A percentile compares a stretch with the other conserved stretches of the same genome.
phyloP scores from a whole-genome alignment of 371 early-diverging fungal genomes.

The Smittium mucronatum region DNA sequence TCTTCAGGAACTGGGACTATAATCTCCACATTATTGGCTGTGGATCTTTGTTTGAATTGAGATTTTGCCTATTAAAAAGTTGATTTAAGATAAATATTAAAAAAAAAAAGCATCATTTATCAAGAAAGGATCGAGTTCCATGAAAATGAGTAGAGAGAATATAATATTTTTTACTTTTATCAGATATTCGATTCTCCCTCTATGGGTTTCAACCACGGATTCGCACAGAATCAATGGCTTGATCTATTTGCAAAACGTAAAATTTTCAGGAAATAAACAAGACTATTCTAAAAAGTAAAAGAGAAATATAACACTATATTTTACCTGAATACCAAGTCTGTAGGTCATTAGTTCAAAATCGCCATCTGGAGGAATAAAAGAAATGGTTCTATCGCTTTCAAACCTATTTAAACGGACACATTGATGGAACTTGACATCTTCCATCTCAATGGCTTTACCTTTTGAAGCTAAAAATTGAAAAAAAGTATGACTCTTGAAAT shows the following conservation, averaged over 20 bases:
- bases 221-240: constrained; percentile 96
- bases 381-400: constrained; percentile 93
- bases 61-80: constrained; percentile 60
- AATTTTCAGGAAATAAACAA: neutral
- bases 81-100: neutral
- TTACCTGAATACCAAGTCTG: constrained; percentile 75
- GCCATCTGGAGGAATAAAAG: constrained; percentile 97
- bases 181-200: constrained; percentile 90
- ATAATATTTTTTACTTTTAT: constrained; percentile 84
- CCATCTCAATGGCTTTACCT: constrained; percentile 96
- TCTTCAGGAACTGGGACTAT: constrained; percentile 94
- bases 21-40: constrained; percentile 96
- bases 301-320: neutral
- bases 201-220: constrained; percentile 80
- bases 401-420: constrained; percentile 92
- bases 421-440: constrained; percentile 98
- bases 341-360: constrained; percentile 99
- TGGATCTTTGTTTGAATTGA: constrained; percentile 91
- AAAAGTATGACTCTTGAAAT: neutral
- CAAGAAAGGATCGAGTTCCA: neutral
- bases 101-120: neutral
- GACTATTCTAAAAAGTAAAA: neutral
- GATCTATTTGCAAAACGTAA: too few species aligned
- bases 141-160: constrained; percentile 35
- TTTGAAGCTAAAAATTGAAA: constrained; percentile 33